phyloP scores from a whole-genome alignment of 1,284 basidiomycete species.

The Leccinum angustisporum region DNA sequence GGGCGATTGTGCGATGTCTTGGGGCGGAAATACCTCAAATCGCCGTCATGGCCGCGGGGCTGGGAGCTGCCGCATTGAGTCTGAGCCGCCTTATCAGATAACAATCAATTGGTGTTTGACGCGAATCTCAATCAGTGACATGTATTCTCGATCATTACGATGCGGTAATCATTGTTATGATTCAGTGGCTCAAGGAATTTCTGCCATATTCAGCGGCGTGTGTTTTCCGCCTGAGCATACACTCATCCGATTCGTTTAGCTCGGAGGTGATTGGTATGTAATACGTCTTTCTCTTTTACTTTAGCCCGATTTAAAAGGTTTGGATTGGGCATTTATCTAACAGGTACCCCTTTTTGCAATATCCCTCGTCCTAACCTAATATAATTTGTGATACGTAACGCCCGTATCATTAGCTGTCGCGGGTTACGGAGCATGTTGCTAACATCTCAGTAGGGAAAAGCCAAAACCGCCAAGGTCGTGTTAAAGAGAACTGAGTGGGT shows the following conservation, averaged over 20 bases:
- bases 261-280: slow-evolving; percentile 63
- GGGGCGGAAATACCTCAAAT: slow-evolving; percentile 63
- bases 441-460: slow-evolving; percentile 43
- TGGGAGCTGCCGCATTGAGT: slow-evolving; percentile 71
- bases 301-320: slow-evolving; percentile 39
- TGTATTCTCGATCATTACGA: slow-evolving; percentile 45
- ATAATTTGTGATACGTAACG: slow-evolving; percentile 60
- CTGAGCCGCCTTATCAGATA: neutral
- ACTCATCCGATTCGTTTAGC: slow-evolving; percentile 37
- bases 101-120: slow-evolving; percentile 13
- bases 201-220: slow-evolving; percentile 70
- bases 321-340: slow-evolving; percentile 65
- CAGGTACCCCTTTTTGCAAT: slow-evolving; percentile 68
- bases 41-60: slow-evolving; percentile 64
- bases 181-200: slow-evolving; percentile 68
- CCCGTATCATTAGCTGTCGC: slow-evolving; percentile 43
- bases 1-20: slow-evolving; percentile 78
- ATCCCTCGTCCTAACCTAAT: slow-evolving; percentile 50
- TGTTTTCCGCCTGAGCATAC: slow-evolving; percentile 25
- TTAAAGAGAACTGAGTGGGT: slow-evolving; percentile 62
- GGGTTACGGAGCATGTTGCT: slow-evolving; percentile 2
- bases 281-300: neutral
- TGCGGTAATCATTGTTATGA: slow-evolving; percentile 12
- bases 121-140: slow-evolving; percentile 73
- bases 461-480: slow-evolving; percentile 51